Conservation (phyloP, 2,329 filamentous ascomycete genomes). For the Leptodontidium sp. region DNA sequence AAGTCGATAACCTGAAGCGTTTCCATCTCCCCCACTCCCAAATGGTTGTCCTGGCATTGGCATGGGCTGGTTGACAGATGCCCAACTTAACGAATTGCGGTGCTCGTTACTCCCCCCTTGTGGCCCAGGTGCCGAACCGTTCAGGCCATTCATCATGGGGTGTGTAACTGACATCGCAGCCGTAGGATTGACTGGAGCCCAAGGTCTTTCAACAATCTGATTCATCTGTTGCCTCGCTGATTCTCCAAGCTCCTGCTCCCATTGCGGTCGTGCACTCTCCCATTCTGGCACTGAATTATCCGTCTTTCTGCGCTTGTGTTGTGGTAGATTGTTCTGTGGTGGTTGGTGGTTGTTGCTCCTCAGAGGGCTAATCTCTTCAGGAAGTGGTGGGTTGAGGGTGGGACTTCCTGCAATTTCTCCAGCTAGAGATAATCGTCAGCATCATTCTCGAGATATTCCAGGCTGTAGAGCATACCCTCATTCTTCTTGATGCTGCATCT, state of each 20-base stretch:
- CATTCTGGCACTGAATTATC: conserved; percentile 39
- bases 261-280: conserved; percentile 43
- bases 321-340: conserved; percentile 18
- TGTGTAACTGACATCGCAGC: conserved; percentile 20
- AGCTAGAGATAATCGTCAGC: conserved; percentile 1
- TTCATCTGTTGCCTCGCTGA: conserved; percentile 39
- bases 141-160: conserved; percentile 31
- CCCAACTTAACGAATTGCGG: conserved; percentile 38
- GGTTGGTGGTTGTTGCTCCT: conserved; percentile 26
- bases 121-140: conserved; percentile 20
- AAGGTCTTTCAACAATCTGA: conserved; percentile 38
- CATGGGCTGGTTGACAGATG: conserved; percentile 37
- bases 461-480: conserved; percentile 37
- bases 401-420: conserved; percentile 29
- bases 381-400: conserved; percentile 24
- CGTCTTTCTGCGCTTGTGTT: conserved; percentile 39
- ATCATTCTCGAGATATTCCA: neutral
- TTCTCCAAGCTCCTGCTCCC: conserved; percentile 42
- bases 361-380: conserved; percentile 21
- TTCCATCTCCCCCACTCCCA: conserved; percentile 47
- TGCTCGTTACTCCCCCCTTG: conserved; percentile 19
- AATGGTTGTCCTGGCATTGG: conserved; percentile 36
- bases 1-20: conserved; percentile 48
- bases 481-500: conserved; percentile 45
- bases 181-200: conserved; percentile 41